Base-by-base conservation (phyloP, 2,329 filamentous ascomycete species). In the Xylariales sp. region DNA sequence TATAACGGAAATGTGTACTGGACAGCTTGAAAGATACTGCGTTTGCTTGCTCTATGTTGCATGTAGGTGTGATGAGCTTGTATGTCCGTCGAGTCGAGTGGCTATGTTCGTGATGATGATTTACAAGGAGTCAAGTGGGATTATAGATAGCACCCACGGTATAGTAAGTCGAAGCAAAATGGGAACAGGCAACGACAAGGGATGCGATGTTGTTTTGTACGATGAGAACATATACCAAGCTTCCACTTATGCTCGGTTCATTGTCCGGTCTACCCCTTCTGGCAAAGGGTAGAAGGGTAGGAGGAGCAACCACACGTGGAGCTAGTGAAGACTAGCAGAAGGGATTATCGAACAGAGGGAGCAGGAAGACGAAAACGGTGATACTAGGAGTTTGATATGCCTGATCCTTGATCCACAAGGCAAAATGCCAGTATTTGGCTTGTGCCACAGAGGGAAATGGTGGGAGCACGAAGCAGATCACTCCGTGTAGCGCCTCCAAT, bases 141-240 rank as follows among this genome's bases (percentile, higher is more conserved):
- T n/a, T n/a, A 32, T 20, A 6, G 14, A 20, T 31, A 11, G 12
- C 35, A 53, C 50, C 46, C 49, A 46, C 51, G 36, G 25, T 32
- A 40, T 44, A 33, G 43, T 43, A 43, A 40, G 45, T 43, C n/a
- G n/a, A n/a, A n/a, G n/a, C n/a, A n/a, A n/a, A n/a, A n/a, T n/a
- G n/a, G n/a, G n/a, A n/a, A n/a, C n/a, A n/a, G n/a, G n/a, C n/a
- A n/a, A n/a, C n/a, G n/a, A n/a, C n/a, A 52, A 48, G 40, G 47
- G 51, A 54, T 53, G 35, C 32, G 46, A 39, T 40, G 27, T 33
- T 49, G 47, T 42, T 55, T 54, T 56, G 50, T 57, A 57, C 50
- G 50, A 47, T 40, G 38, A 39, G 37, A 28, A 39, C 43, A 42
- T 44, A 34, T 48, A 44, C 47, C 48, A 45, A 48, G 46, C 38